Evolutionary conservation across 2,329 filamentous ascomycete genomes (phyloP), one percentile per base, ranked within the genome.

Genomic region (Alternaria sp.): DNA sequence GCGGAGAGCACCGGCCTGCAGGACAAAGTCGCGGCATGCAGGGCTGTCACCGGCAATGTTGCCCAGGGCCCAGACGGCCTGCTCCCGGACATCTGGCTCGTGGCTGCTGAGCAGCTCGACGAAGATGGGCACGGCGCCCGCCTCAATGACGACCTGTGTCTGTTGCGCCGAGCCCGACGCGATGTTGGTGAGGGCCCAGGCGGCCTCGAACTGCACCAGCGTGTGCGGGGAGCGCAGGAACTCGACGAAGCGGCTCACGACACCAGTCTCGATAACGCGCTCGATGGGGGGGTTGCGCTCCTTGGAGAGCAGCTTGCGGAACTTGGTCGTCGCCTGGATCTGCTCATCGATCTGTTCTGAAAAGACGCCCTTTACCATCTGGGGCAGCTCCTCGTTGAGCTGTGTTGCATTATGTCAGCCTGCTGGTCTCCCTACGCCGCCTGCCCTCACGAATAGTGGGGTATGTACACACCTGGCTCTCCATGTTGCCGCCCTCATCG

Each of bases 21-120:
- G 86, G 60, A 99, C 95, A 77, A 96, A 99, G 80, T 99, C 95
- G 74, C 95, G 90, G 87, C 95, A 99, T 74, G 92, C 89, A 65
- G 95, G 95, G 84, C 94, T 98, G 79, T 99, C 95, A 81, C 95
- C 95, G 66, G 95, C 95, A 81, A 99, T 99, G 82, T 99, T 99
- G 76, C 95, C 95, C 54, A 99, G 84, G 42, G 95, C 95, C 95
- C 95, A 99, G 54, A 99, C 95, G 57, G 95, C 95, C 81, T 99
- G 95, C 81, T 99, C 95, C 68, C 95, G 87, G 42, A 99, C 95
- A 84, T 99, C 95, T 53, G 95, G 94, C 82, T 99, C 95, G 61
- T 92, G 95, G 84, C 94, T 98, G 76, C 85, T 92, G 67, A 99
- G 85, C 61, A 99, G 86, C 83, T 99, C 94, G 67, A 98, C 94